Percentiles rank a stretch among this genome's conserved stretches.
Evolutionary conservation across 2,329 filamentous ascomycete species (phyloP).

Genomic region (Stachybotrys echinatus): DNA sequence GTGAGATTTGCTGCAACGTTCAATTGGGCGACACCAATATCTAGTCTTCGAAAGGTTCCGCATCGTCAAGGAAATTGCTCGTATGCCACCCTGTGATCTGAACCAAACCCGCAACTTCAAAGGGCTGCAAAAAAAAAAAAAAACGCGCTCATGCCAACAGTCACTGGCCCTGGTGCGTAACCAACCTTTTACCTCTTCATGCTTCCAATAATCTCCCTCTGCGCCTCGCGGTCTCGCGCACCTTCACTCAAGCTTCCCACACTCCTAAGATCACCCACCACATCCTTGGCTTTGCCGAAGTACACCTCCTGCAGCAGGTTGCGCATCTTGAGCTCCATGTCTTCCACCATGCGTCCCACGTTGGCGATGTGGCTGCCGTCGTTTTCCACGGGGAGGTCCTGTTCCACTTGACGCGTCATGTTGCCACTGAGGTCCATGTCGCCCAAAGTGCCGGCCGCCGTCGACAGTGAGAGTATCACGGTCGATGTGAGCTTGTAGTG

Average conservation of each 20-base stretch:
- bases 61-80: too few species aligned
- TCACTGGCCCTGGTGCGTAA: too few species aligned
- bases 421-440: slow-evolving; percentile 92
- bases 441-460: slow-evolving; percentile 55
- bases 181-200: slow-evolving; percentile 37
- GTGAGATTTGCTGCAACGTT: too few species aligned
- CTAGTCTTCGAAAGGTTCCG: too few species aligned
- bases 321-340: slow-evolving; percentile 99
- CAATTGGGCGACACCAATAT: too few species aligned
- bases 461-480: slow-evolving; percentile 84
- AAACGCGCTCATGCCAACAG: too few species aligned
- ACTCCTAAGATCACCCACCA: slow-evolving; percentile 91
- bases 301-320: slow-evolving; percentile 98
- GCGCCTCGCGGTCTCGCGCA: slow-evolving; percentile 76
- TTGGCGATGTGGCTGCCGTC: slow-evolving; percentile 95
- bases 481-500: slow-evolving; percentile 98
- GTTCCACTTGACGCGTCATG: slow-evolving; percentile 95
- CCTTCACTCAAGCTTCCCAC: slow-evolving; percentile 78
- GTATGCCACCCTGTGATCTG: too few species aligned
- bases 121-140: too few species aligned
- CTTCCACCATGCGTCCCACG: slow-evolving; percentile 88
- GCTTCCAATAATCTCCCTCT: slow-evolving; percentile 78
- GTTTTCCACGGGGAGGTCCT: slow-evolving; percentile 81
- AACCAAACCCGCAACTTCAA: too few species aligned
- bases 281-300: slow-evolving; percentile 98